Conservation (phyloP, 352 stramenopile genomes). For the Phytophthora cryptogea region DNA sequence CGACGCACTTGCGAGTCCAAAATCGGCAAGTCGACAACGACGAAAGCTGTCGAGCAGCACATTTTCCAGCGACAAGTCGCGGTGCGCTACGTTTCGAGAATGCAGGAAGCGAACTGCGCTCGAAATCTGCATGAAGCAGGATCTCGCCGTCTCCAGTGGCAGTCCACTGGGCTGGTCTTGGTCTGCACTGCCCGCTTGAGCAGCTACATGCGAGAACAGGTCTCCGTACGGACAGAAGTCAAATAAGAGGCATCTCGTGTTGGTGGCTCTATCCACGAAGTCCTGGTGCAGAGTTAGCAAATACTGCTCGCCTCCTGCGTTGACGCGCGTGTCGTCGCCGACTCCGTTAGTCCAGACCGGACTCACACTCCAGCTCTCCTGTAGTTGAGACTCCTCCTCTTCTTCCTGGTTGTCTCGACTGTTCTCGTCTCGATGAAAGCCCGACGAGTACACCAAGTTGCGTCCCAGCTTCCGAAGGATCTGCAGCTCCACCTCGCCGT, state of each 20-base stretch:
- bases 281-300: constrained; percentile 53
- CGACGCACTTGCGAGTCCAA: constrained; percentile 53
- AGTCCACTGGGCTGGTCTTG: constrained; percentile 16
- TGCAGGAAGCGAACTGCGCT: constrained; percentile 58
- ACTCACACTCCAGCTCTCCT: constrained; percentile 31
- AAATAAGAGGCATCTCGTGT: constrained; percentile 61
- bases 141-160: constrained; percentile 30
- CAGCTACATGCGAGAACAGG: constrained; percentile 47
- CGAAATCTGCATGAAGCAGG: constrained; percentile 56
- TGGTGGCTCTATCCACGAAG: constrained; percentile 50
- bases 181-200: constrained; percentile 1
- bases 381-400: not conserved
- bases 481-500: constrained; percentile 48
- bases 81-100: constrained; percentile 55
- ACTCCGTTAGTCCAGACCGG: constrained; percentile 31
- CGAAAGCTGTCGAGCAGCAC: constrained; percentile 52
- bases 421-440: not conserved
- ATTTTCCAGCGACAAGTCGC: constrained; percentile 73
- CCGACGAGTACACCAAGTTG: constrained; percentile 27
- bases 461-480: constrained; percentile 47
- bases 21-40: constrained; percentile 56
- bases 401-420: constrained; percentile 2
- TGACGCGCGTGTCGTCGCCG: not conserved
- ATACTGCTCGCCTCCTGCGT: constrained; percentile 29
- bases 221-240: constrained; percentile 68